Evolutionary conservation across 345 rosid species (phyloP).

Genomic region (Salix suchowensis): DNA sequence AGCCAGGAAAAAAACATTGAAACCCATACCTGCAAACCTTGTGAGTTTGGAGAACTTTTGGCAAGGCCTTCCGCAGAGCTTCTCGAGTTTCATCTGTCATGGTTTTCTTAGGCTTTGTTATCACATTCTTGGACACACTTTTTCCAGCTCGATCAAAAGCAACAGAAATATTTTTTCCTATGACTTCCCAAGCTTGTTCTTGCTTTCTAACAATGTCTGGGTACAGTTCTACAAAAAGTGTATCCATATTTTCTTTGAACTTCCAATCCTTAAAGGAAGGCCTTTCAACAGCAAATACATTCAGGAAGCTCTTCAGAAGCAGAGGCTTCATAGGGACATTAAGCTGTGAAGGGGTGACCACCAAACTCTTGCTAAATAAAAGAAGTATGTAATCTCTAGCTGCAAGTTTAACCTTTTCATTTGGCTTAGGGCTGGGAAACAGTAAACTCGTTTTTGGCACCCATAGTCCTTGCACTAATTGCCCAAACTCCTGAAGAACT

Average conservation of each 20-base stretch:
- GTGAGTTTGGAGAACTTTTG: slow-evolving; percentile 60
- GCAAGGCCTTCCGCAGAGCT: slow-evolving; percentile 65
- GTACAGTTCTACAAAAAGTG: slow-evolving; percentile 37
- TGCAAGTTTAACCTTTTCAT: slow-evolving; percentile 11
- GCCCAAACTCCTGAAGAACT: slow-evolving; percentile 53
- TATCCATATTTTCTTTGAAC: slow-evolving; percentile 45
- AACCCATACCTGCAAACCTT: slow-evolving; percentile 79
- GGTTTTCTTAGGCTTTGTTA: slow-evolving; percentile 30
- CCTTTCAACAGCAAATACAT: slow-evolving; percentile 44
- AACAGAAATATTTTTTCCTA: slow-evolving; percentile 20
- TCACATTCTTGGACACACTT: slow-evolving; percentile 31
- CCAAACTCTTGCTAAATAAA: slow-evolving; percentile 43
- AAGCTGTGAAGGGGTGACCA: slow-evolving; percentile 25
- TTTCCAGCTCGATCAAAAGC: slow-evolving; percentile 20
- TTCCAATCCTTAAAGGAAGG: slow-evolving; percentile 48
- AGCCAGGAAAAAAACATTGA: background rate
- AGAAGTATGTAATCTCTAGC: slow-evolving; percentile 54
- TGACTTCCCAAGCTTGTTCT: slow-evolving; percentile 24
- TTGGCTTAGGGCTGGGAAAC: slow-evolving; percentile 19
- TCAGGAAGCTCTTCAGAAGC: slow-evolving; percentile 31
- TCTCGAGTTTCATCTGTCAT: slow-evolving; percentile 60
- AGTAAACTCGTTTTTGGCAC: slow-evolving; percentile 50
- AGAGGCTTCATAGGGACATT: slow-evolving; percentile 14
- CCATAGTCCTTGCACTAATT: slow-evolving; percentile 88
- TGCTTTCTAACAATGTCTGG: slow-evolving; percentile 46